Evolutionary conservation across 164 flowering plant species (phyloP).

Genomic region (Piper betle): DNA sequence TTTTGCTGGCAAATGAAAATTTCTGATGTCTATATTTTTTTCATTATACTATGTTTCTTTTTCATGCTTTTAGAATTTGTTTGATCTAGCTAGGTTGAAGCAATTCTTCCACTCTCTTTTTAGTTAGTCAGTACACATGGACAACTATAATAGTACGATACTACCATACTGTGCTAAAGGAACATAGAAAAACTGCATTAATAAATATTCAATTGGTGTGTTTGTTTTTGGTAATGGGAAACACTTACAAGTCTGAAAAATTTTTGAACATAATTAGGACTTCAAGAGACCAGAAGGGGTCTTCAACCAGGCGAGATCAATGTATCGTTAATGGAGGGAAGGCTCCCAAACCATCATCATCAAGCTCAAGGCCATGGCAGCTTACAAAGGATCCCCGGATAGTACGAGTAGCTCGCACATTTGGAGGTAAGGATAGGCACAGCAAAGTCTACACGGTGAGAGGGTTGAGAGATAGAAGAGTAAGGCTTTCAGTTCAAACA

Average conservation of each 20-base stretch:
- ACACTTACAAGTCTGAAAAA: not conserved
- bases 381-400: constrained; percentile 59
- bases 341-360: constrained; percentile 17
- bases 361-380: constrained; percentile 41
- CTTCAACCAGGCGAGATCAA: constrained; percentile 23
- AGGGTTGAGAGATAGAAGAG: constrained; percentile 74
- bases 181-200: too few species aligned
- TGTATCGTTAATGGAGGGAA: constrained; percentile 11
- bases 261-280: constrained; percentile 24
- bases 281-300: constrained; percentile 21
- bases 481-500: constrained; percentile 78
- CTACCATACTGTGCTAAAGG: too few species aligned
- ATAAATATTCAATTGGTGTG: too few species aligned
- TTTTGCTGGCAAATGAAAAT: too few species aligned
- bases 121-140: too few species aligned
- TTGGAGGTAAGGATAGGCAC: constrained; percentile 83
- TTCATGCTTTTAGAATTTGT: too few species aligned
- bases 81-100: too few species aligned
- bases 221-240: not conserved
- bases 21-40: too few species aligned
- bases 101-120: too few species aligned
- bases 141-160: too few species aligned
- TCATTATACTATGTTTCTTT: too few species aligned
- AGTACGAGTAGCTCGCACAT: constrained; percentile 61
- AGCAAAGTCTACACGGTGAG: constrained; percentile 76